phyloP scores from a whole-genome alignment of 2,329 filamentous ascomycete species.

The Cadophora sp. region DNA sequence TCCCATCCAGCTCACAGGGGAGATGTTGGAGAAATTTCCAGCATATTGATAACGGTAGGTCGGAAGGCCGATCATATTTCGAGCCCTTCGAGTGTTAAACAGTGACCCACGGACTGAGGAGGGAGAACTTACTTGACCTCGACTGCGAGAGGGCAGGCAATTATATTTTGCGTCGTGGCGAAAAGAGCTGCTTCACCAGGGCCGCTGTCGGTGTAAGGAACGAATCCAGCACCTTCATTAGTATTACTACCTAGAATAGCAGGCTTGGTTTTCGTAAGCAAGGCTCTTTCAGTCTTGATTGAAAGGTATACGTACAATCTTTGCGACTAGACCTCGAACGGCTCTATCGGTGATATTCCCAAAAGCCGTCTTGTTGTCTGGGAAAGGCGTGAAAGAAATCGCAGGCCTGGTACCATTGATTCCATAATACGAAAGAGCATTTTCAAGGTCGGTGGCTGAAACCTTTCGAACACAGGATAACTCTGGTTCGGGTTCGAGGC shows the following conservation, averaged over 20 bases:
- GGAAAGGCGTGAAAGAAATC: too few relatives aligned
- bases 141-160: slow-evolving; percentile 18
- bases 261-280: slow-evolving; percentile 30
- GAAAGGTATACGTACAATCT: slow-evolving; percentile 30
- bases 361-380: too few relatives aligned
- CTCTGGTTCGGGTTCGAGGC: slow-evolving; percentile 34
- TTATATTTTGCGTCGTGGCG: slow-evolving; percentile 24
- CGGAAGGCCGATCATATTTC: slow-evolving; percentile 25
- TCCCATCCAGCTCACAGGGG: slow-evolving; percentile 38
- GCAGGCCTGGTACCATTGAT: too few relatives aligned
- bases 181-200: slow-evolving; percentile 19
- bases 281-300: not conserved
- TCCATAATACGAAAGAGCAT: too few relatives aligned
- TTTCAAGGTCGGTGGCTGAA: too few relatives aligned
- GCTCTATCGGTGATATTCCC: too few relatives aligned
- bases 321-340: slow-evolving; percentile 33
- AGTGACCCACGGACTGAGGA: too few relatives aligned
- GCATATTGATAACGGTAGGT: slow-evolving; percentile 45
- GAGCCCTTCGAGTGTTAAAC: not conserved
- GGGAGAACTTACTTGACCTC: slow-evolving; percentile 15
- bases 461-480: slow-evolving; percentile 16
- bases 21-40: slow-evolving; percentile 45
- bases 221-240: slow-evolving; percentile 40
- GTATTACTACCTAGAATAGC: slow-evolving; percentile 40
- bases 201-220: slow-evolving; percentile 30